Base-by-base conservation (phyloP, 176 grass and related monocot genomes). In the Eremochloa ophiuroides region DNA sequence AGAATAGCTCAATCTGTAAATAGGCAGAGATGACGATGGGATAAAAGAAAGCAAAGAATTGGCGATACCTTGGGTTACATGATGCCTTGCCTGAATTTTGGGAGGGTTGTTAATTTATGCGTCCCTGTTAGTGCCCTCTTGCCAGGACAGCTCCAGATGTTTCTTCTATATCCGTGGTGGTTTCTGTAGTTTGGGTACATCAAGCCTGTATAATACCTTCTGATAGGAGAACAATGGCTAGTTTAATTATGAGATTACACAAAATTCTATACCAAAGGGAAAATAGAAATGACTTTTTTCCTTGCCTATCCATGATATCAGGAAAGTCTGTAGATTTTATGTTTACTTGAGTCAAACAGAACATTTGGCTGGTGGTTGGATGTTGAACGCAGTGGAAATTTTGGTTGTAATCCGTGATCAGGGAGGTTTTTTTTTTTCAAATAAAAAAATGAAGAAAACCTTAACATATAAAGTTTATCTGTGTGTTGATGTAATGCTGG, bases 1-100 rank as follows among this genome's bases (percentile, higher is more conserved):
- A 77, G 88, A 84, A 66, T 65, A 33, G 73, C 8, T 67, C 71
- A 79, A 76, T 35, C 8, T 63, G 75, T 72, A 80, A 66, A 89
- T 80, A 83, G 74, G 18, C 10, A 16, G 85, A 82, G 64, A 66
- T 25, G 53, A 46, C 26, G 30, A 29, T 11, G 44, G 40, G 61
- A 66, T 62, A 74, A 38, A 56, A 10, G 50, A 23, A 23, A 56
- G 28, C 66, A 5, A 71, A 77, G 22, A 73, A 44, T 80, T 55
- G 43, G 66, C 17, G 37, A 78, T 75, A 74, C 72, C 66, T 44
- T 41, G 68, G 80, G 59, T n/a, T 73, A 41, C 37, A 16, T 74
- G 62, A 53, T 76, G 33, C 16, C 38, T 65, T 69, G 17, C 72
- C 62, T 84, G 80, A 42, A 81, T 76, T 70, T 89, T 65, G 9